These are phyloP conservation scores for Solanum dulcamara DNA, from an alignment of 257 asterid species.

Conservation along the genomic window DNA sequence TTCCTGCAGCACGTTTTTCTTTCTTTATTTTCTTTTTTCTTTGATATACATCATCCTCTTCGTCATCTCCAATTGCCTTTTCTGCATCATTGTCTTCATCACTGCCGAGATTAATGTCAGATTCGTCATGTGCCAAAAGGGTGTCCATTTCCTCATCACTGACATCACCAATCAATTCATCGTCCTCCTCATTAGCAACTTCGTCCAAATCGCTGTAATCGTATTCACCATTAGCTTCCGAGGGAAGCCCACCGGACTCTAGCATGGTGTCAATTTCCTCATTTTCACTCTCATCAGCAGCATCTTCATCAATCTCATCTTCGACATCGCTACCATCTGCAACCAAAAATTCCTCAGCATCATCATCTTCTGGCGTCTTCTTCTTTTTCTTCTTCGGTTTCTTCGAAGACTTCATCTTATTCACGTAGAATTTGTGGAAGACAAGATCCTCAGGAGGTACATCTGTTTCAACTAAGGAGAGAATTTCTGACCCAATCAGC, in stretches of 20 bases:
- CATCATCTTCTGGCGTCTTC: conserved; percentile 54
- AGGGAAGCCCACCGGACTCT: conserved; percentile 31
- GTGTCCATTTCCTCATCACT: conserved; percentile 42
- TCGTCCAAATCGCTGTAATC: conserved; percentile 70
- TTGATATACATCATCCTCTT: neutral
- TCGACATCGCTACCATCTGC: conserved; percentile 38
- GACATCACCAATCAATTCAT: conserved; percentile 49
- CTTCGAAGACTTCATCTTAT: conserved; percentile 57
- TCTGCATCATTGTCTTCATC: conserved; percentile 24
- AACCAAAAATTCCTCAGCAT: conserved; percentile 52
- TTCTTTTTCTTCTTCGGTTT: conserved; percentile 72
- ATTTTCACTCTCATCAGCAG: conserved; percentile 34
- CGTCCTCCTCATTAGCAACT: conserved; percentile 52
- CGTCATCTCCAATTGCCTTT: conserved; percentile 26
- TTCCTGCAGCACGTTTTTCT: conserved; percentile 3
- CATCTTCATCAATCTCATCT: conserved; percentile 48
- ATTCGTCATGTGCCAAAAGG: conserved; percentile 24
- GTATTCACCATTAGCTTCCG: conserved; percentile 30
- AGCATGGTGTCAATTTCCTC: conserved; percentile 49
- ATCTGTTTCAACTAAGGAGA: conserved; percentile 61
- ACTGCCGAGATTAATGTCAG: conserved; percentile 16
- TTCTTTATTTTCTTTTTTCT: conserved; percentile 35
- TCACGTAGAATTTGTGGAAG: conserved; percentile 79
- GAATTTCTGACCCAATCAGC: conserved; percentile 72
- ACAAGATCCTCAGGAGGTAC: conserved; percentile 85